Conservation (phyloP, 371 early-diverging fungal species). For the Saksenaea oblongispora region DNA sequence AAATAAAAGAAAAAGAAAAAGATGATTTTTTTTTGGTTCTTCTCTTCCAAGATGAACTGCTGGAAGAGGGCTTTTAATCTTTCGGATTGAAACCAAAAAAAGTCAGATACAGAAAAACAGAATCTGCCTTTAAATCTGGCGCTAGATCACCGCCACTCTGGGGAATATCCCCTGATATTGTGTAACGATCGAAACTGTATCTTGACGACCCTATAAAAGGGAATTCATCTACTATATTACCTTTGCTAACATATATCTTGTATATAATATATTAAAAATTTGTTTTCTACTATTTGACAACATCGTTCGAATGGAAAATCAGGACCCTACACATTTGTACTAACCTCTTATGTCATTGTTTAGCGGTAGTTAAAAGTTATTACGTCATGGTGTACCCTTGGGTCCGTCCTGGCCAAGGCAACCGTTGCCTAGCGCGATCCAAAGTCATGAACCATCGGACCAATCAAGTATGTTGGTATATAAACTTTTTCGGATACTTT, state of each 20-base stretch:
- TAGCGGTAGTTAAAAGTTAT: not conserved
- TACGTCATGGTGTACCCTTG: not conserved
- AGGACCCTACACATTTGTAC: not conserved
- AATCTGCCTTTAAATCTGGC: not conserved
- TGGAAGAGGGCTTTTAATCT: not conserved
- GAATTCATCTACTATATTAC: not conserved
- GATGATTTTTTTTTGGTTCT: not conserved
- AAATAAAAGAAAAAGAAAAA: not conserved
- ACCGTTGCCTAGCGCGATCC: not conserved
- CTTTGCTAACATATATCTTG: no score
- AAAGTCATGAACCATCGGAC: not conserved
- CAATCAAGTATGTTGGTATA: not conserved
- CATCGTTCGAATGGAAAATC: not conserved
- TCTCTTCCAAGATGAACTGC: not conserved
- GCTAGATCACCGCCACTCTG: not conserved
- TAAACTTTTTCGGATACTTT: not conserved
- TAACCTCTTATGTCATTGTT: conserved; percentile 5
- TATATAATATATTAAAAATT: not conserved
- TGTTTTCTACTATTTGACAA: not conserved
- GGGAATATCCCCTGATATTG: not conserved
- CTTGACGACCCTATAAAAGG: not conserved
- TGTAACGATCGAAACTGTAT: not conserved
- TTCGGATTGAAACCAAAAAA: conserved; percentile 3
- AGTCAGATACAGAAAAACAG: conserved; percentile 3
- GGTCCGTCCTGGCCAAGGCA: not conserved